A percentile compares a stretch with the other conserved stretches of the same genome.
Conservation (phyloP, 2,329 filamentous ascomycete genomes). For the Aspergillus awamori region DNA sequence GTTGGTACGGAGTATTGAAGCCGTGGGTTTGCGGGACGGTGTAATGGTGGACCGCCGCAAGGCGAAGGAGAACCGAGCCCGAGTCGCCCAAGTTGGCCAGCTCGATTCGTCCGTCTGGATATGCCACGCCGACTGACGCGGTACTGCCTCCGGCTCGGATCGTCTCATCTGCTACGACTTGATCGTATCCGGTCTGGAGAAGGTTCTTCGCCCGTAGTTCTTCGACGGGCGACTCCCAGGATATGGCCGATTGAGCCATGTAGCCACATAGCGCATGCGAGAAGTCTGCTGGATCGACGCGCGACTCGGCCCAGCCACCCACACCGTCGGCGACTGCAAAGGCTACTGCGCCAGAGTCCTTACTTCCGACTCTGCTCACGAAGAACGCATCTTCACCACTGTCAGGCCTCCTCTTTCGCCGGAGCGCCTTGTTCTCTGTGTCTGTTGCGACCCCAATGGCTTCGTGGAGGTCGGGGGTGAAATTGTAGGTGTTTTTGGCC, state of each 20-base stretch:
- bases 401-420: constrained; percentile 66
- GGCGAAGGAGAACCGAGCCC: constrained; percentile 82
- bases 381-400: constrained; percentile 98
- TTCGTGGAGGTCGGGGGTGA: constrained; percentile 56
- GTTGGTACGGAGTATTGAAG: constrained; percentile 96
- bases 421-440: constrained; percentile 53
- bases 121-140: constrained; percentile 80
- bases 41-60: constrained; percentile 80
- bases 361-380: constrained; percentile 74
- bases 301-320: constrained; percentile 90
- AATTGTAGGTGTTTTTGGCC: constrained; percentile 70
- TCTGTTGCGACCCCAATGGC: constrained; percentile 40
- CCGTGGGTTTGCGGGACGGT: constrained; percentile 90
- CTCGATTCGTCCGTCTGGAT: constrained; percentile 73
- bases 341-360: constrained; percentile 59
- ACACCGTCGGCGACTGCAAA: constrained; percentile 94
- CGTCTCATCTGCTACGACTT: constrained; percentile 71
- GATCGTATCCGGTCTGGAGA: constrained; percentile 82
- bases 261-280: constrained; percentile 91
- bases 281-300: constrained; percentile 92
- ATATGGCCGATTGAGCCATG: constrained; percentile 77
- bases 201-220: constrained; percentile 64
- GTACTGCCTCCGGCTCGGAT: constrained; percentile 88
- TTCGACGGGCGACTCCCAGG: constrained; percentile 49
- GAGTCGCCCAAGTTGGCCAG: constrained; percentile 95